Base-by-base conservation (phyloP, 768 basidiomycete genomes). In the Suillus tomentosus region DNA sequence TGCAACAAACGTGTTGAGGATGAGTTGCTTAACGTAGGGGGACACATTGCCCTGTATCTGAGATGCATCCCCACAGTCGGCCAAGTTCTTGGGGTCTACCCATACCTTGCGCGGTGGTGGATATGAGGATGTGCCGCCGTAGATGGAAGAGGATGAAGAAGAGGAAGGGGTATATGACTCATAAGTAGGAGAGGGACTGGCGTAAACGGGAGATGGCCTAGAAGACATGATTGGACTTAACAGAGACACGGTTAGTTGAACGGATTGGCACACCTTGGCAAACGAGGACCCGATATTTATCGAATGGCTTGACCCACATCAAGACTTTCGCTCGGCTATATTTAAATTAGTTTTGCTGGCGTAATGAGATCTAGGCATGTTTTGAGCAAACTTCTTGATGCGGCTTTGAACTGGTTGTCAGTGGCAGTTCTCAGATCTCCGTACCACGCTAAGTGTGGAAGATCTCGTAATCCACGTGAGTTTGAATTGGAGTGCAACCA, bases 21-120 rank as follows among this genome's bases (percentile, higher is more conserved):
- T 85, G 62, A 91, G 80, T 65, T 87, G 87, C 68, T 91, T 91
- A 62, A 88, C 82, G 67, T 80, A 83, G 68, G 80, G 76, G 1
- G 88, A 81, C 5, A 83, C 87, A 67, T 88, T 90, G 5, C 90
- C 90, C n/a, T 77, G 73, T 69, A 90, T 86, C 36, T 79, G 72
- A 24, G 85, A 81, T 39, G 82, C 78, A 68, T 88, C 84, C 42
- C 82, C 84, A 69, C 82, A 80, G 71, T 86, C 74, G n/a, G 87
- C 87, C 58, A 90, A 77, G 2, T 82, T 76, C 19, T 81, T 77
- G 8, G 90, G 89, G 70, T 90, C 88, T 36, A 91, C 82, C 90
- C 90, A 91, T 11, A 74, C 76, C 69, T 79, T 81, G 9, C 73
- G 73, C 27, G 71, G 45, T 11, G 70, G 63, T 3, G 57, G 9